These are phyloP conservation scores for Saturnispora bothae DNA, from an alignment of 805 yeast species.

Conservation along the genomic window DNA sequence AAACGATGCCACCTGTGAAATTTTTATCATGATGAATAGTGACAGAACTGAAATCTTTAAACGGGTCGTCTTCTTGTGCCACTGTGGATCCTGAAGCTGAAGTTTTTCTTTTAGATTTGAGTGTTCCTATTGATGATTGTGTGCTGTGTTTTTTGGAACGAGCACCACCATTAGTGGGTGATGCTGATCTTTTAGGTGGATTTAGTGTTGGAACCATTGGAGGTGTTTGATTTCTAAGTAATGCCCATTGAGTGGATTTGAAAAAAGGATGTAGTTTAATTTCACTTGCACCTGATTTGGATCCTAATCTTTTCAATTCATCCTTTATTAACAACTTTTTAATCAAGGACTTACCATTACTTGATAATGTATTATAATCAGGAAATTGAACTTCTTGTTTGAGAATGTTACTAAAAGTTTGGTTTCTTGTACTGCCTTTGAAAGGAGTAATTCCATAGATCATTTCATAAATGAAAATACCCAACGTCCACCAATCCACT, in stretches of 20 bases:
- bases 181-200: conserved; percentile 5
- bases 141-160: conserved; percentile 13
- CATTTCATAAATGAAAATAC: conserved; percentile 90
- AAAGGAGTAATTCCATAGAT: conserved; percentile 92
- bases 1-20: conserved; percentile 37
- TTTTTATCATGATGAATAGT: conserved; percentile 70
- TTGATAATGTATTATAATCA: conserved; percentile 47
- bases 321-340: conserved; percentile 79
- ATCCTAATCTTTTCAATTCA: conserved; percentile 80
- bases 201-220: conserved; percentile 84
- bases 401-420: conserved; percentile 79
- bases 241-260: conserved; percentile 91
- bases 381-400: conserved; percentile 77
- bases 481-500: conserved; percentile 99
- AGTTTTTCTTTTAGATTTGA: conserved; percentile 27
- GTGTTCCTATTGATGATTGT: conserved; percentile 34
- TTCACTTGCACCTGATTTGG: conserved; percentile 91
- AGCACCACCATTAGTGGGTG: conserved; percentile 8
- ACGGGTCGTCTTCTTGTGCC: conserved; percentile 48
- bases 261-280: conserved; percentile 85
- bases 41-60: conserved; percentile 75
- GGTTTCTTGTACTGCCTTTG: conserved; percentile 81
- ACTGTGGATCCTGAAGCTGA: conserved; percentile 18
- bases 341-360: conserved; percentile 69
- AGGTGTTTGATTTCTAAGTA: conserved; percentile 83